These are phyloP conservation scores for Hondaea fermentalgiana DNA, from an alignment of 108 stramenopile species.

Conservation along the genomic window DNA sequence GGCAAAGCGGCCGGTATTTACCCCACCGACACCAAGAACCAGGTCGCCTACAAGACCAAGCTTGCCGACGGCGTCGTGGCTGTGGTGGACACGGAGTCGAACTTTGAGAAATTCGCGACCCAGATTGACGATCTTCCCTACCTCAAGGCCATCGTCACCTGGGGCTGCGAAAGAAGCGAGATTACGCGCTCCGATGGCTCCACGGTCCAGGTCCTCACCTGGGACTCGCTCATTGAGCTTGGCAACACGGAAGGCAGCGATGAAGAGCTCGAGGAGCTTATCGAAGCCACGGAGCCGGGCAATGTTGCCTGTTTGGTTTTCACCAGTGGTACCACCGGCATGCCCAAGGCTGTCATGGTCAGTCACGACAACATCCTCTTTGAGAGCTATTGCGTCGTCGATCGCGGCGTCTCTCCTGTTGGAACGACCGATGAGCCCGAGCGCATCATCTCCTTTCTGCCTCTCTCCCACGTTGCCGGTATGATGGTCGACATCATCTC, in stretches of 20 bases:
- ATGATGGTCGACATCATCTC: constrained; percentile 47
- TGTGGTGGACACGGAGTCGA: constrained; percentile 41
- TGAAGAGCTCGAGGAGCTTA: constrained; percentile 26
- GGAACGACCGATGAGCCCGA: neutral
- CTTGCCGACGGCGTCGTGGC: neutral
- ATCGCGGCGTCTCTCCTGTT: neutral
- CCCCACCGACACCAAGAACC: neutral
- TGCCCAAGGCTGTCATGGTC: constrained; percentile 72
- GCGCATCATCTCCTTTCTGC: constrained; percentile 34
- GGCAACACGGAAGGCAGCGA: neutral
- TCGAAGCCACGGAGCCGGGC: constrained; percentile 36
- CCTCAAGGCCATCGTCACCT: constrained; percentile 61
- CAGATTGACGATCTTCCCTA: constrained; percentile 30
- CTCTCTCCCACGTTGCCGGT: constrained; percentile 57
- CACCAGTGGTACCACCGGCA: constrained; percentile 71
- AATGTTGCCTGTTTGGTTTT: constrained; percentile 57
- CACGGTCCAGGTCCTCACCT: constrained; percentile 31
- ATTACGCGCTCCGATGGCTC: constrained; percentile 18
- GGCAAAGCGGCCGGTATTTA: neutral
- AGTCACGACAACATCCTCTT: constrained; percentile 52
- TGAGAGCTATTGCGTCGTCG: neutral
- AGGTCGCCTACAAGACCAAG: neutral
- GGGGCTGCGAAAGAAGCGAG: constrained; percentile 31
- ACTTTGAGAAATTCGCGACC: constrained; percentile 53
- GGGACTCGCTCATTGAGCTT: constrained; percentile 19